Evolutionary conservation across 768 basidiomycete species (phyloP), one percentile per base, ranked within the genome.

Genomic region (Russula virescens): DNA sequence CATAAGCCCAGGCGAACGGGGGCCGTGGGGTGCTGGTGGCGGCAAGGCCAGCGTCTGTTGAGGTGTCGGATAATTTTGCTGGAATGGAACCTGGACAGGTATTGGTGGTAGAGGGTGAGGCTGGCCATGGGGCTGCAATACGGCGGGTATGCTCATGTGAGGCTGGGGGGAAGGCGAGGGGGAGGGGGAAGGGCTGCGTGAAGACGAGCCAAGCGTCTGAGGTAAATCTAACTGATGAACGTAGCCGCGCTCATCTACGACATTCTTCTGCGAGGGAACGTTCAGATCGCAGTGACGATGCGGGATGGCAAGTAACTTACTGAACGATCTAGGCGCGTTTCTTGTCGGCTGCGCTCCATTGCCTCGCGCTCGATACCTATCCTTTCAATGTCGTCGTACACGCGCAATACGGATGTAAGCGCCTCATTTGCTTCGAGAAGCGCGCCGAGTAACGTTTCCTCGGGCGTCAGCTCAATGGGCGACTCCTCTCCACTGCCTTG

Each of bases 361-460:
- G 82, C 81, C 67, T 82, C 79, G 23, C 83, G 75, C 72, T 90
- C 75, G 58, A 81, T 68, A 21, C 73, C 90, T 19, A 92, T 78
- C 23, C 85, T 78, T 65, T 86, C 80, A 40, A 93, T 75, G 68
- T 96, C 92, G 13, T 93, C 88, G 68, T 93, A 86, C 69, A 89
- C 83, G 55, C 80, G 77, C 61, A 94, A 71, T 2, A 85, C 88
- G 42, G 83, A 85, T 3, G 86, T 64, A 26, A 95, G 78, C 49
- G 85, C 84, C 57, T 79, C 85, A 70, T 94, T 87, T 6, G 92
- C 88, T 21, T 77, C 83, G 21, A 96, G 79, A 62, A 95, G 75
- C 16, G 83, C 81, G 9, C 81, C 87, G 40, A 95, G 77, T 6
- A 94, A 79, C 67, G 84, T 77, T 71, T 94, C 91, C 72, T 94